Base-by-base conservation (phyloP, 352 stramenopile genomes). In the Phytophthora pistaciae region DNA sequence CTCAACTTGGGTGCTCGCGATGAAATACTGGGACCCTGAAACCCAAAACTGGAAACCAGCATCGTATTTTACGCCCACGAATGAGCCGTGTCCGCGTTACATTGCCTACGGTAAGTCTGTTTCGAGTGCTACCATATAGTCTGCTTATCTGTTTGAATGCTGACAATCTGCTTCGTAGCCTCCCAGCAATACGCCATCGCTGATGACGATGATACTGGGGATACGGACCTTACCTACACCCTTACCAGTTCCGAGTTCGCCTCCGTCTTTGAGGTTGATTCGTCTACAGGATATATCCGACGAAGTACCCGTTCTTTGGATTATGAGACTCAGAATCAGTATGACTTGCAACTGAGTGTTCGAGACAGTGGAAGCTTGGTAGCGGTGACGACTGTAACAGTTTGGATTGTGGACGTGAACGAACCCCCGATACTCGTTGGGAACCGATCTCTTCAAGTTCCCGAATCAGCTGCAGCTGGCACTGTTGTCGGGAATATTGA, bases 351-450 rank as follows among this genome's bases (percentile, higher is more conserved):
- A 50, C 16, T 82, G 20, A 56, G 33, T 18, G 64, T 79, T 5
- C 53, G 54, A 46, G 71, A 79, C 16, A 62, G 27, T 40, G 52
- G 64, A 4, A 62, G 67, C 16, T 65, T 82, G 18, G 18, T 64
- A 21, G 36, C 64, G 3, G 18, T 52, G n/a, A 59, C 53, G 14
- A 56, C 42, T 2, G 46, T 68, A 8, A 68, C 46, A n/a, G 60
- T 82, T 25, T 82, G 75, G 75, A 61, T 82, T 38, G 48, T 79
- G n/a, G 65, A 79, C 18, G 60, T 78, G 18, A 68, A 82, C 27
- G 75, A 82, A 73, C 33, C 64, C 38, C 75, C 75, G 3, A 52
- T 49, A n/a, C 20, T 78, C 11, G 20, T 48, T n/a, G 16, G 44
- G 14, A 72, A 66, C 25, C 63, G 60, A 0, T 54, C 48, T 23